Evolutionary conservation across 225 moss, liverwort and hornwort species (phyloP).

Genomic region (Polytrichum commune): DNA sequence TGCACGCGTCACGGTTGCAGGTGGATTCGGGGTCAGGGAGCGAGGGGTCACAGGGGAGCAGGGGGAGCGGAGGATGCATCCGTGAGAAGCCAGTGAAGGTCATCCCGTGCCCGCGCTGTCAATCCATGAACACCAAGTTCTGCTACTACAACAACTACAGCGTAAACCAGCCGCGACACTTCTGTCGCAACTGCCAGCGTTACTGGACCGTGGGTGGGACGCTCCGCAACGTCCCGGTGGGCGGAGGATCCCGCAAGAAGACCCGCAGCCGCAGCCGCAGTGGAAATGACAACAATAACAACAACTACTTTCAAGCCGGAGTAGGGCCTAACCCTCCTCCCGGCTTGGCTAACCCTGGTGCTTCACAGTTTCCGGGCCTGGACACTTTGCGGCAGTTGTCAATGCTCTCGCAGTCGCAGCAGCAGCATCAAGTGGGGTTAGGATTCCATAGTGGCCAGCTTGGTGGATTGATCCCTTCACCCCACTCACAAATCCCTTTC

Average conservation of each 20-base stretch:
- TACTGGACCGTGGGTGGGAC: conserved; percentile 59
- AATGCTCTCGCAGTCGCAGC: conserved; percentile 14
- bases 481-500: conserved; percentile 27
- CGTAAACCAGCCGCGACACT: conserved; percentile 53
- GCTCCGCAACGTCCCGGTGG: conserved; percentile 46
- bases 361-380: conserved; percentile 2
- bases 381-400: conserved; percentile 41
- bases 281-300: conserved; percentile 13
- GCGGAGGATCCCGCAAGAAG: conserved; percentile 53
- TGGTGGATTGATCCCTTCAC: conserved; percentile 14
- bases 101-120: conserved; percentile 51
- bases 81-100: conserved; percentile 47
- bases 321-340: not conserved
- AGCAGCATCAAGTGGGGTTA: not conserved
- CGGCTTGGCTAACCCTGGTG: not conserved
- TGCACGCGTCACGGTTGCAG: conserved; percentile 14
- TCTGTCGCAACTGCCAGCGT: conserved; percentile 56
- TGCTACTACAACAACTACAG: conserved; percentile 68
- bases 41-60: conserved; percentile 22
- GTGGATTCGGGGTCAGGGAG: conserved; percentile 20
- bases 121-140: conserved; percentile 62
- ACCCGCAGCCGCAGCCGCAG: conserved; percentile 36
- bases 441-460: conserved; percentile 10
- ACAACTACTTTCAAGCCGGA: conserved; percentile 14
- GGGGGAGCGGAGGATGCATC: conserved; percentile 32